Evolutionary conservation across 306 rosid species (phyloP), one percentile per base, ranked within the genome.

Genomic region (Cicer chorassanicum): DNA sequence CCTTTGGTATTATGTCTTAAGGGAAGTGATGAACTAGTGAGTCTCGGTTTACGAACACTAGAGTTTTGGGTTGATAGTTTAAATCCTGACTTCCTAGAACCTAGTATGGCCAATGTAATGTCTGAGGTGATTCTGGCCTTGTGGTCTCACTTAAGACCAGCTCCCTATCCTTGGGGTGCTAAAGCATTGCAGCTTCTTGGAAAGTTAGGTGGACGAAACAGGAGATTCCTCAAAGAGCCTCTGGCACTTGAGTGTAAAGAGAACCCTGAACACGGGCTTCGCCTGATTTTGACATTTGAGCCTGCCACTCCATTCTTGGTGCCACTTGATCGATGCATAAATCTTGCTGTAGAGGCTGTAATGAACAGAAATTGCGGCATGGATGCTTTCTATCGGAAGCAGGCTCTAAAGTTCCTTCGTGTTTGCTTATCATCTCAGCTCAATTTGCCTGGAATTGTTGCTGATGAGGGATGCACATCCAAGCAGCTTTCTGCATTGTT

Each of bases 41-140:
- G 96, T 83, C 82, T 95, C 65, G 99, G 99, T 70, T 80, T 95
- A 79, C 84, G 98, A 78, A 95, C 99, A 49, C 98, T 95, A 49
- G 99, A 95, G 82, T 92, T 90, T 76, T 95, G 99, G 99, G 96
- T 95, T 9, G 99, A 95, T 86, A 95, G 98, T 85, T 84, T 95
- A 80, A 95, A 95, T 85, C 99, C 99, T 62, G 99, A 95, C 82
- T 95, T 95, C 81, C 89, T 95, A 69, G 99, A 95, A 83, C 99
- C 98, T 6, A 92, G 96, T 78, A 95, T 95, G 99, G 99, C 99
- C 14, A 92, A 61, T 85, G 96, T 95, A 62, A 90, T 88, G 91
- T 90, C 98, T 39, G 96, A 90, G 67, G 97, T 95, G 77, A 92
- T 90, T 83, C 88, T 95, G 70, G 97, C 91, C 81, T 81, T 95